Conservation (phyloP, 169 alveolate genomes). For the Theileria annulata region DNA sequence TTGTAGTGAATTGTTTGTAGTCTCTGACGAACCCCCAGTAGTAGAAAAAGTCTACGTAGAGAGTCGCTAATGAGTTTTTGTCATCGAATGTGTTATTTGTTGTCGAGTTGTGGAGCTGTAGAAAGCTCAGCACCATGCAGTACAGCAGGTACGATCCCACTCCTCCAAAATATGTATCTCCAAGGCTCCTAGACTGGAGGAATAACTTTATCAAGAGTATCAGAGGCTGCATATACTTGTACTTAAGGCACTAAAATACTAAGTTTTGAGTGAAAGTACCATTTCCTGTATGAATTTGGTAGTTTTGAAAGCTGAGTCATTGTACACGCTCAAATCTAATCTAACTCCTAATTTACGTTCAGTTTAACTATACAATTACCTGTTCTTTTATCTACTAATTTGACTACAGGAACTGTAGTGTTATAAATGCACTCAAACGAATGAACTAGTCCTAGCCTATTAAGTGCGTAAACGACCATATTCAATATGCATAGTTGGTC, state of each 20-base stretch:
- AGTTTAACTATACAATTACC: conserved; percentile 16
- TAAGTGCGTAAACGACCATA: conserved; percentile 48
- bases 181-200: conserved; percentile 70
- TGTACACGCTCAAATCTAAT: conserved; percentile 43
- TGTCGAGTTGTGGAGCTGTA: conserved; percentile 71
- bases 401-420: conserved; percentile 64
- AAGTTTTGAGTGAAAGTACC: conserved; percentile 5
- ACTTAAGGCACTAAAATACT: conserved; percentile 53
- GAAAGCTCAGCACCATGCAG: conserved; percentile 76
- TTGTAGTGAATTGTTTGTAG: conserved; percentile 53
- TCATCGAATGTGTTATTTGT: conserved; percentile 42
- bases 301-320: conserved; percentile 40
- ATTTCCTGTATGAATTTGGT: conserved; percentile 46
- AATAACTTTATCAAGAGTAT: conserved; percentile 70
- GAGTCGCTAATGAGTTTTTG: conserved; percentile 44
- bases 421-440: conserved; percentile 66
- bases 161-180: conserved; percentile 78
- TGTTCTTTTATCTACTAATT: conserved; percentile 59
- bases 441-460: conserved; percentile 58
- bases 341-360: conserved; percentile 26
- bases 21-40: conserved; percentile 72
- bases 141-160: conserved; percentile 75
- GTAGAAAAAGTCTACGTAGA: conserved; percentile 71
- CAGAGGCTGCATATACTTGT: conserved; percentile 74
- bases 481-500: conserved; percentile 33